phyloP scores from a whole-genome alignment of 2,329 filamentous ascomycete species.

The Aspergillus phoenicis region DNA sequence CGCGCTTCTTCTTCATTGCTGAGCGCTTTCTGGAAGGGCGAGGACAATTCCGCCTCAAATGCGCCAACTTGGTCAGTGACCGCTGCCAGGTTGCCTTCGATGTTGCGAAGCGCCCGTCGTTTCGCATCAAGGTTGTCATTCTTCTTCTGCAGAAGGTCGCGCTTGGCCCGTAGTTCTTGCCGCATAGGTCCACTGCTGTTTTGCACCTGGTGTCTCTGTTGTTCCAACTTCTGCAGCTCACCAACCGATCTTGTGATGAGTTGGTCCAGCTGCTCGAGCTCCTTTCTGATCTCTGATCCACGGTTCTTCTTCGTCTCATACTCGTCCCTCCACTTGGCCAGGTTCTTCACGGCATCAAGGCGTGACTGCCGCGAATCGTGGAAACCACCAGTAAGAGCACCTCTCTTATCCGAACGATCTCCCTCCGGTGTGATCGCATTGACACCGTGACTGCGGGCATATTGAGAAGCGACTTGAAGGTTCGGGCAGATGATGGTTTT shows the following conservation, averaged over 20 bases:
- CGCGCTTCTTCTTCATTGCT: constrained; percentile 79
- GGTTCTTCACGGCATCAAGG: constrained; percentile 76
- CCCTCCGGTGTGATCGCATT: constrained; percentile 94
- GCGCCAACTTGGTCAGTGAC: constrained; percentile 74
- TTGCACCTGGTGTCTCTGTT: constrained; percentile 75
- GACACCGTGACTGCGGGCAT: constrained; percentile 86
- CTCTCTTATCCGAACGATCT: constrained; percentile 91
- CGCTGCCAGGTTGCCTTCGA: constrained; percentile 73
- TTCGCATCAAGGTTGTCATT: constrained; percentile 74
- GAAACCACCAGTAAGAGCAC: constrained; percentile 92
- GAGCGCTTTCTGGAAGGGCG: constrained; percentile 90
- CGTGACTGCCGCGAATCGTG: constrained; percentile 84
- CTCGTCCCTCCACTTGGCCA: constrained; percentile 73
- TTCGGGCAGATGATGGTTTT: constrained; percentile 94
- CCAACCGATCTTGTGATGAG: constrained; percentile 85
- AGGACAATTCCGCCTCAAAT: constrained; percentile 77
- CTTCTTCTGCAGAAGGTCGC: constrained; percentile 72
- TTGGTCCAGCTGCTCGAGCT: constrained; percentile 80
- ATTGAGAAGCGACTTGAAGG: constrained; percentile 82
- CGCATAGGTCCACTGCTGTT: constrained; percentile 79
- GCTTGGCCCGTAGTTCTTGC: constrained; percentile 74
- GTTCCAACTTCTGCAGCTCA: constrained; percentile 79
- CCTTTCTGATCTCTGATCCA: constrained; percentile 65
- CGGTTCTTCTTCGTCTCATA: constrained; percentile 69
- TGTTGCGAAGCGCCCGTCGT: constrained; percentile 63